Evolutionary conservation across 805 yeast species (phyloP).

Genomic region (Candida golubevii): DNA sequence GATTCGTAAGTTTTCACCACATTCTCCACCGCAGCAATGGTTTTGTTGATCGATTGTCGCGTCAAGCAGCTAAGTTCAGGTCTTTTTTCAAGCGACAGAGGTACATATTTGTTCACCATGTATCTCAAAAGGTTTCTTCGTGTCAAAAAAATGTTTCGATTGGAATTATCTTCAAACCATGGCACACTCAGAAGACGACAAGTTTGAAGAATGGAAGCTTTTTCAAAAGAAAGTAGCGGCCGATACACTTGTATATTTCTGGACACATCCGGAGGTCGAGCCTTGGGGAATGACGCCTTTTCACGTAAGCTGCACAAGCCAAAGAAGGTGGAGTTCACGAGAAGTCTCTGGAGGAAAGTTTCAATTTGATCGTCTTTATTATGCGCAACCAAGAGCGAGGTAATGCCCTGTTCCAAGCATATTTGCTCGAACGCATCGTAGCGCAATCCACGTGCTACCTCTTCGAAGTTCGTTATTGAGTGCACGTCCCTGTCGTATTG

Average conservation of each 20-base stretch:
- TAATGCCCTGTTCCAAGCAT: constrained; percentile 33
- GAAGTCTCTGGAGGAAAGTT: constrained; percentile 56
- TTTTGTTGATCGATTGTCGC: constrained; percentile 9
- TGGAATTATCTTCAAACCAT: constrained; percentile 75
- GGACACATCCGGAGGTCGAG: constrained; percentile 13
- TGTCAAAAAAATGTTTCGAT: constrained; percentile 50
- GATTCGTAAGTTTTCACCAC: constrained; percentile 5
- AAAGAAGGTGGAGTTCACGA: constrained; percentile 34
- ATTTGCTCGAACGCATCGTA: constrained; percentile 40
- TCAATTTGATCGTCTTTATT: constrained; percentile 71
- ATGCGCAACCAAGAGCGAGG: constrained; percentile 57
- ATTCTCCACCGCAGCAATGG: constrained; percentile 8
- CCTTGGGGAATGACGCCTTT: constrained; percentile 25
- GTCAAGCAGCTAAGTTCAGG: constrained; percentile 5
- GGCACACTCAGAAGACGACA: constrained; percentile 37
- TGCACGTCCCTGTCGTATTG: constrained; percentile 25
- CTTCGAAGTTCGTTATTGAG: constrained; percentile 46
- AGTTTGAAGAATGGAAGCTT: constrained; percentile 42
- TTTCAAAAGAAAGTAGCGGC: constrained; percentile 50
- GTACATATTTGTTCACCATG: constrained; percentile 22
- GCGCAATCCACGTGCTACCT: constrained; percentile 53
- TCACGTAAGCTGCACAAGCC: constrained; percentile 58
- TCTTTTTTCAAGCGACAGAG: constrained; percentile 14
- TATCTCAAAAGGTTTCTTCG: constrained; percentile 53
- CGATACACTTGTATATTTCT: constrained; percentile 31